Percentiles rank a stretch among this genome's conserved stretches.
Conservation (phyloP, 2,329 filamentous ascomycete genomes). For the Colletotrichum euphorbiae region DNA sequence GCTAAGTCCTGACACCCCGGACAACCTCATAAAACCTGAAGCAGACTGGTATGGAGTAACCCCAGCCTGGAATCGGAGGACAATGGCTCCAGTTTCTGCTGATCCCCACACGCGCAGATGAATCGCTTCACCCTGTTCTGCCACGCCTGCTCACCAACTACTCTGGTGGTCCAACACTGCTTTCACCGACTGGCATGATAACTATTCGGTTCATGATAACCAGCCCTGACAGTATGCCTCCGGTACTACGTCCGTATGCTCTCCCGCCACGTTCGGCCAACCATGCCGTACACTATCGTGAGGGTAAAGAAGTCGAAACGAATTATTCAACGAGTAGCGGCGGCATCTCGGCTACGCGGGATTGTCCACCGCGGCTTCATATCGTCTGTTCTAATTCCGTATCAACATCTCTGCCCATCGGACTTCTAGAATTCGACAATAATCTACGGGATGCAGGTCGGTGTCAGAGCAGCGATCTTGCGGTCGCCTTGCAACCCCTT, state of each 20-base stretch:
- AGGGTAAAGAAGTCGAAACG: conserved; percentile 26
- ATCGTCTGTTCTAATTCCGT: conserved; percentile 25
- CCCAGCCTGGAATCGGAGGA: conserved; percentile 17
- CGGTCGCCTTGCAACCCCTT: conserved; percentile 24
- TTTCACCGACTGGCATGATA: conserved; percentile 27
- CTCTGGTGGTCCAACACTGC: conserved; percentile 3
- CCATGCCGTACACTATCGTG: conserved; percentile 1
- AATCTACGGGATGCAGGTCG: conserved; percentile 16
- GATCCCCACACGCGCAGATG: conserved; percentile 29
- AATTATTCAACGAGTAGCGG: conserved; percentile 11
- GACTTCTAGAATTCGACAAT: conserved; percentile 31
- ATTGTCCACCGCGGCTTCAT: conserved; percentile 20
- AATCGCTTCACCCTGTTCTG: conserved; percentile 28
- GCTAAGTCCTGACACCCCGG: conserved; percentile 15
- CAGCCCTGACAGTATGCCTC: background rate
- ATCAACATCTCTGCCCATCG: conserved; percentile 1
- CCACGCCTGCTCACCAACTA: conserved; percentile 12
- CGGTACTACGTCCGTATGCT: background rate
- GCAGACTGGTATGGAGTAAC: conserved; percentile 8
- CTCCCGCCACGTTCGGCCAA: conserved; percentile 18
- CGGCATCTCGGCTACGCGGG: conserved; percentile 27
- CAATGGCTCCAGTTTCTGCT: conserved; percentile 35
- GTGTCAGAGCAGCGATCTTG: conserved; percentile 25
- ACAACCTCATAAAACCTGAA: conserved; percentile 16
- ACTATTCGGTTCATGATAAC: conserved; percentile 8